Conservation (phyloP, 2,329 filamentous ascomycete genomes). For the Cladobotryum protrusum region DNA sequence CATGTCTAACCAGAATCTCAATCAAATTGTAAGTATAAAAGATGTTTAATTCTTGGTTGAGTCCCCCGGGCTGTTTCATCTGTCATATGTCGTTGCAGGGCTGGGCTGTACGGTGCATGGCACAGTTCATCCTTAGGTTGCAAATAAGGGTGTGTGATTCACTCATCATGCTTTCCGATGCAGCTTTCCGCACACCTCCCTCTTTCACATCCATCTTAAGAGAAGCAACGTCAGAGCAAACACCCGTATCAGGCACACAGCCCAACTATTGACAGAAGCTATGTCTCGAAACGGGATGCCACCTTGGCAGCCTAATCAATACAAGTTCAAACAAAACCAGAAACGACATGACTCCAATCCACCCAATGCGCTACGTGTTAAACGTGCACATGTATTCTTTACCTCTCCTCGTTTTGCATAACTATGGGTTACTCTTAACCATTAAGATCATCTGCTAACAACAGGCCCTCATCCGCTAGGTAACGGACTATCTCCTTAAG, state of each 20-base stretch:
- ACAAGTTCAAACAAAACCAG: background rate
- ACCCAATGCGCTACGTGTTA: background rate
- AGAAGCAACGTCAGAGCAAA: background rate
- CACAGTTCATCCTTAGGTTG: too few relatives aligned
- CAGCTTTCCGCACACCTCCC: background rate
- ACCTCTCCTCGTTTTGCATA: background rate
- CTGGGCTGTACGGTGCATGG: too few relatives aligned
- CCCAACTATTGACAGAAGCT: background rate
- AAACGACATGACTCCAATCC: background rate
- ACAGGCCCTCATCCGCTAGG: conserved; percentile 30
- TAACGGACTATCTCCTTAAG: conserved; percentile 93
- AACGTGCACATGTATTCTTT: background rate
- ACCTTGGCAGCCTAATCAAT: background rate
- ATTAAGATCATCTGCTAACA: conserved; percentile 12
- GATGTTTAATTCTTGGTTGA: too few relatives aligned
- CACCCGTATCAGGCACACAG: background rate
- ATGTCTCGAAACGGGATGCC: background rate
- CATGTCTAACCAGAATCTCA: conserved; percentile 83
- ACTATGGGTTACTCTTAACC: background rate
- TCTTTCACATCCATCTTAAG: background rate
- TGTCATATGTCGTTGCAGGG: too few relatives aligned
- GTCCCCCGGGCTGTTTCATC: too few relatives aligned
- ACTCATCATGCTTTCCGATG: background rate
- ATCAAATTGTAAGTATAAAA: conserved; percentile 75
- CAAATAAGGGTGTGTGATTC: too few relatives aligned